These are phyloP conservation scores for Tricholoma flavovirens DNA, from an alignment of 768 basidiomycete species.

Conservation along the genomic window DNA sequence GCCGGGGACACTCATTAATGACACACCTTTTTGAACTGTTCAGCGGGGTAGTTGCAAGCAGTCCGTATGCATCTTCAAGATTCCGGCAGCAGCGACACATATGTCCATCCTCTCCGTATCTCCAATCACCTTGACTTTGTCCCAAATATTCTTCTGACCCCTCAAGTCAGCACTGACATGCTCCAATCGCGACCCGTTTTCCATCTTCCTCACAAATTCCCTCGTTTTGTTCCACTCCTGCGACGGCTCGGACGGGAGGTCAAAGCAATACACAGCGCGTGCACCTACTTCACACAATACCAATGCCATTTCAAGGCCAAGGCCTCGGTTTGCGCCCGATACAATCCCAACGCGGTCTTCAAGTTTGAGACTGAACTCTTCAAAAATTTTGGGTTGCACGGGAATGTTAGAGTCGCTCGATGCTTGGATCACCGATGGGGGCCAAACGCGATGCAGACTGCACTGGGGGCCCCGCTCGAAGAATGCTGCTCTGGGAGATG, in stretches of 20 bases:
- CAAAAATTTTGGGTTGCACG: conserved; percentile 47
- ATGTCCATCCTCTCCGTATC: conserved; percentile 70
- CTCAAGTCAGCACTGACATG: conserved; percentile 64
- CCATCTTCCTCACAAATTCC: conserved; percentile 45
- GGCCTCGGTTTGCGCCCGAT: conserved; percentile 60
- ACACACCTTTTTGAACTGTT: conserved; percentile 58
- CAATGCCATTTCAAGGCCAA: conserved; percentile 82
- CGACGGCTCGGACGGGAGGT: conserved; percentile 50
- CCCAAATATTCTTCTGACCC: conserved; percentile 57
- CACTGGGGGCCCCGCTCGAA: conserved; percentile 11
- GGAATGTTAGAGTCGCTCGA: conserved; percentile 27
- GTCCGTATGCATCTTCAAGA: conserved; percentile 52
- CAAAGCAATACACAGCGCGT: conserved; percentile 62
- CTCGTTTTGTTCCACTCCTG: conserved; percentile 51
- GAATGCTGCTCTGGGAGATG: neutral
- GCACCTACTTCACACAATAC: conserved; percentile 71
- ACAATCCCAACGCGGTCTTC: conserved; percentile 56
- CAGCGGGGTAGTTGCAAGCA: conserved; percentile 62
- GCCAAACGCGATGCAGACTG: conserved; percentile 51
- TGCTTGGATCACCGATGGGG: conserved; percentile 50
- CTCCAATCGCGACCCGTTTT: conserved; percentile 39
- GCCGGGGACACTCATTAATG: conserved; percentile 3
- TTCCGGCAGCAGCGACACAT: conserved; percentile 74
- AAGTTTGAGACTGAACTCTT: conserved; percentile 54
- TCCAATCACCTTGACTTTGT: conserved; percentile 50